Base-by-base conservation (phyloP, 176 grass and related monocot genomes). In the Paspalum notatum region DNA sequence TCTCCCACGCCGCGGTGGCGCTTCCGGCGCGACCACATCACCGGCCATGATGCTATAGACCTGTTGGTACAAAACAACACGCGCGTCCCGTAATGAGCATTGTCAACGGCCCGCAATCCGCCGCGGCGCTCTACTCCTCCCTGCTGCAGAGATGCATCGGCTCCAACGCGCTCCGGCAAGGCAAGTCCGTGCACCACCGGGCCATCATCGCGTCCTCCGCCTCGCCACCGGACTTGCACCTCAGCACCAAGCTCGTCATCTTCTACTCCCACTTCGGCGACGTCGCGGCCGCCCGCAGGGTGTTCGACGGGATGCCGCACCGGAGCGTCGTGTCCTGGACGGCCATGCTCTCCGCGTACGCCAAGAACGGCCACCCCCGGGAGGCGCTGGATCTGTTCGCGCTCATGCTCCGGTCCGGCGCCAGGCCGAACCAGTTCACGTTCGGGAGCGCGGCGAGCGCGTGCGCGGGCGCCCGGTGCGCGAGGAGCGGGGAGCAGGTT, bases 241-340 rank as follows among this genome's bases (percentile, higher is more conserved):
- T 91, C 25, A 67, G 86, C 57, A 93, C 90, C 56, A 97, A 97
- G 67, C 80, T 93, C 77, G 11, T 93, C 38, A 83, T 89, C 14
- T 93, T 87, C 78, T 93, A 87, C n/a, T 66, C 32, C 8, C 84
- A 77, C 73, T 80, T 78, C 64, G 75, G 84, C 7, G 86, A 97
- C 48, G 47, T 54, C 37, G 25, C 46, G 17, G 0, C 75, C 17
- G 90, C 90, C 14, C 82, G 89, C 38, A 68, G 3, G 52, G 40
- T 97, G 82, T 90, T 97, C 79, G 91, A 94, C 69, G 75, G 61
- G 59, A 97, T 94, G 94, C 87, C 66, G 70, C 47, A 88, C 13
- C 24, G 89, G 68, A 91, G 81, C 70, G 63, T 93, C 50, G 91
- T 97, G 63, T 87, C 94, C 8, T 94, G 91, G 94, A 97, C 89